These are phyloP conservation scores for Lophium mytilinum DNA, from an alignment of 495 filamentous ascomycete species.

Conservation along the genomic window DNA sequence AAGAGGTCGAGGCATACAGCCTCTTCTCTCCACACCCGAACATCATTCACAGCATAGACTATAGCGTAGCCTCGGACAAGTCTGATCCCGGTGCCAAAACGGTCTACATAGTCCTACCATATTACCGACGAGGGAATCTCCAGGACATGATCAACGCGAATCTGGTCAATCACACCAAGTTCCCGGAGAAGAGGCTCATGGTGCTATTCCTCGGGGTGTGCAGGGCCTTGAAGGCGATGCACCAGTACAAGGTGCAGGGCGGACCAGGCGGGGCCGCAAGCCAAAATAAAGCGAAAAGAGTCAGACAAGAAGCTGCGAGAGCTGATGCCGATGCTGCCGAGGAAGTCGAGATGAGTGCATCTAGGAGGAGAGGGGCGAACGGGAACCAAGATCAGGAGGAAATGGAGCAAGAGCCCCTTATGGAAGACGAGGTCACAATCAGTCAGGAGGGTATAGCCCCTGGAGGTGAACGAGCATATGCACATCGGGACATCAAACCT, in stretches of 20 bases:
- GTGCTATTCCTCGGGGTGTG: slow-evolving; percentile 86
- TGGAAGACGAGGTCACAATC: slow-evolving; percentile 71
- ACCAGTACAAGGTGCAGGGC: slow-evolving; percentile 68
- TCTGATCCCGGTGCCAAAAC: slow-evolving; percentile 67
- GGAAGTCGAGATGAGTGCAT: slow-evolving; percentile 41
- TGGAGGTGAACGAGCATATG: slow-evolving; percentile 71
- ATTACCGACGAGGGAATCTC: slow-evolving; percentile 88
- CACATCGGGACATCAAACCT: slow-evolving; percentile 95
- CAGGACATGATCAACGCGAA: slow-evolving; percentile 99
- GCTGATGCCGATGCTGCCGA: slow-evolving; percentile 53
- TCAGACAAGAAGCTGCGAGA: slow-evolving; percentile 50
- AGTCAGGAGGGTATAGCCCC: slow-evolving; percentile 63
- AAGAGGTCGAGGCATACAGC: slow-evolving; percentile 93
- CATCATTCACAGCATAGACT: slow-evolving; percentile 88
- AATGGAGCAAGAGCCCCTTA: slow-evolving; percentile 67
- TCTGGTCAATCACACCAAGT: slow-evolving; percentile 88
- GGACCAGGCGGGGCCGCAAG: slow-evolving; percentile 44
- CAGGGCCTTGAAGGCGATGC: slow-evolving; percentile 78
- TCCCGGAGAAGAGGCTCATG: slow-evolving; percentile 86
- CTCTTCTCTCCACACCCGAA: slow-evolving; percentile 73
- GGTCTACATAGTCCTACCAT: slow-evolving; percentile 91
- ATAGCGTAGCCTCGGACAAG: slow-evolving; percentile 59
- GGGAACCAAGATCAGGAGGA: slow-evolving; percentile 56
- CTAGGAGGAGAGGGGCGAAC: slow-evolving; percentile 30
- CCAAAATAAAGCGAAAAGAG: slow-evolving; percentile 49